A percentile compares a stretch with the other conserved stretches of the same genome.
These are phyloP conservation scores for Taphrina pruni DNA, from an alignment of 1,139 yeast genomes.

Conservation along the genomic window DNA sequence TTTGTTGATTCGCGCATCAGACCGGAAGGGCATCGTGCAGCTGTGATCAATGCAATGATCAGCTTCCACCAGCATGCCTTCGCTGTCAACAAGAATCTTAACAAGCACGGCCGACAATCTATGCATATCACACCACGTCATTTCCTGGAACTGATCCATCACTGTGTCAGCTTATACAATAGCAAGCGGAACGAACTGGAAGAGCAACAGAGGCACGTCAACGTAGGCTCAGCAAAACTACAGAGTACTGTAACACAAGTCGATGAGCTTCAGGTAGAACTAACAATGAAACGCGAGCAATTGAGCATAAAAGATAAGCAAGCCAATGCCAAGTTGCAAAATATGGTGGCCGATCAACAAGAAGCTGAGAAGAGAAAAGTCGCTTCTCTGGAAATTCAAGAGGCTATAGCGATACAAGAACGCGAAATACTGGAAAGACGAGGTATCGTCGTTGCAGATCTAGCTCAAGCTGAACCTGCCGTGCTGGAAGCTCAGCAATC, in stretches of 20 bases:
- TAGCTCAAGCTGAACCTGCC: conserved; percentile 81
- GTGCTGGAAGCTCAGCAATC: conserved; percentile 82
- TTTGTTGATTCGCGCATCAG: conserved; percentile 42
- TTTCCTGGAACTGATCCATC: conserved; percentile 61
- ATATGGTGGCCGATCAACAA: conserved; percentile 84
- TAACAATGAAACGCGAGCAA: conserved; percentile 62
- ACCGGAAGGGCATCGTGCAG: conserved; percentile 55
- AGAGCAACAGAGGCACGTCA: conserved; percentile 72
- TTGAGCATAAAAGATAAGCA: conserved; percentile 66
- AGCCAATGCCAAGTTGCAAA: conserved; percentile 73
- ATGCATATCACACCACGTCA: conserved; percentile 60
- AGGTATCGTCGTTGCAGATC: conserved; percentile 63
- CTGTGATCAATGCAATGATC: conserved; percentile 59
- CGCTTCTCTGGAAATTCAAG: conserved; percentile 78
- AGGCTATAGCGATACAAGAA: conserved; percentile 72
- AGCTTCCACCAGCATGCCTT: conserved; percentile 55
- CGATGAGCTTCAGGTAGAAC: conserved; percentile 60
- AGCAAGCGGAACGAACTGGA: conserved; percentile 61
- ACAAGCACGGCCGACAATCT: conserved; percentile 40
- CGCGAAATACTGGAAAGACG: conserved; percentile 64
- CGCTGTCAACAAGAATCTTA: conserved; percentile 44
- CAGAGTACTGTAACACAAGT: conserved; percentile 80
- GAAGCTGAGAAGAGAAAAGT: conserved; percentile 91
- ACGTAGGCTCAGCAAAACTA: conserved; percentile 73
- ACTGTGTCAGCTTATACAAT: conserved; percentile 58